Base-by-base conservation (phyloP, 192 early-diverging fungal genomes). In the Backusella psychrophila region DNA sequence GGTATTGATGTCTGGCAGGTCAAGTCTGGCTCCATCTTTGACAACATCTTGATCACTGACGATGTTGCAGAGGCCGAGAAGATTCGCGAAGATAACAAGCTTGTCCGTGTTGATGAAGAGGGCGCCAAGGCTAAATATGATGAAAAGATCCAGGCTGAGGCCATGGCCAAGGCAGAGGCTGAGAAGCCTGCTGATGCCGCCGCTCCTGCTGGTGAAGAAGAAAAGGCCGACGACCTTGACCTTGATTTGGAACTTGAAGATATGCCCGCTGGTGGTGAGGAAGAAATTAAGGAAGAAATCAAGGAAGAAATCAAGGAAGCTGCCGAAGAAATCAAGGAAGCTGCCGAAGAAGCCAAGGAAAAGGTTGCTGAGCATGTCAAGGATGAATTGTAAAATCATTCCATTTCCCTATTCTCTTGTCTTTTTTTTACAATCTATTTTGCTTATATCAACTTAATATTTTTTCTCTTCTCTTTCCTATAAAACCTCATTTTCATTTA, bases 1-100 rank as follows among this genome's bases (percentile, higher is more conserved):
- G 98, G 98, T 71, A 89, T 98, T 41, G 98, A 99, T 83, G 79
- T 99, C 72, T 99, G 98, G 98, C 95, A 94, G 71, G 97, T 99
- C 86, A 95, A 95, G 86, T 84, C 92, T 77, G 91, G 90, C 36
- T 92, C 95, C 42, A 92, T 96, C 78, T 97, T 98, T 83, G 92
- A 96, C 87, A 96, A 99, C 87, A 91, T 99, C 76, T 88, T 97
- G 80, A 86, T 99, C 77, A 96, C 96, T 38, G 91, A 95, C 82
- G 90, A 90, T 82, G 85, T 90, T 23, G 87, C 87, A 59, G 91
- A 94, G 66, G 97, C 97, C 29, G 81, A 93, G 72, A 84, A 91
- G 79, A 88, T 94, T 49, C 89, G 90, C 46, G 85, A 94, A 35
- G 90, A 91, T 77, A 89, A 89, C 35, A 93, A 89, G 85, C 82